Percentiles rank a stretch among this genome's conserved stretches.
Conservation (phyloP, 2,329 filamentous ascomycete species). For the Hypoxylon sp. region DNA sequence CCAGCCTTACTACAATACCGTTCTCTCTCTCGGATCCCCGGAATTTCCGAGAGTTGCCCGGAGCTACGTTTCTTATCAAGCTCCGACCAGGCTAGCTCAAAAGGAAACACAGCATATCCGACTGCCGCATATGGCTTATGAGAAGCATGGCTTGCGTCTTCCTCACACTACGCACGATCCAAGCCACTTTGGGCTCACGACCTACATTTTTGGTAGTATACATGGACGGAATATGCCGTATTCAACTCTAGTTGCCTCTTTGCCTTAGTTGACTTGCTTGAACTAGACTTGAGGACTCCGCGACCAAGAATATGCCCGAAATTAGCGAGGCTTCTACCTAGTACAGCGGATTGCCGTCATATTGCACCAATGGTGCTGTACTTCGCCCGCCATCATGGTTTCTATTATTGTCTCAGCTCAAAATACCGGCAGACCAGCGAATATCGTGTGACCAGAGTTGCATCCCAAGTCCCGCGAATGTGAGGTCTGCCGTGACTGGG, state of each 20-base stretch:
- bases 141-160: constrained; percentile 22
- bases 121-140: constrained; percentile 16
- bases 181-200: constrained; percentile 14
- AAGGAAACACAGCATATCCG: constrained; percentile 16
- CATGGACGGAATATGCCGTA: constrained; percentile 35
- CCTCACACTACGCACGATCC: constrained; percentile 22
- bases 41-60: constrained; percentile 33
- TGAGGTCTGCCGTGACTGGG: constrained; percentile 25
- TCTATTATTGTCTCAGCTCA: constrained; percentile 40
- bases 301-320: constrained; percentile 43
- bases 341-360: constrained; percentile 25
- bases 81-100: constrained; percentile 21
- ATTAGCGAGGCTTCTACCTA: constrained; percentile 28
- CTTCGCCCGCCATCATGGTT: constrained; percentile 17
- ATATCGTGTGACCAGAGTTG: constrained; percentile 35
- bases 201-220: constrained; percentile 26
- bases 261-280: constrained; percentile 5
- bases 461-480: constrained; percentile 35
- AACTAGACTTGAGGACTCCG: constrained; percentile 19
- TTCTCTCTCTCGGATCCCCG: constrained; percentile 28
- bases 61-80: constrained; percentile 31
- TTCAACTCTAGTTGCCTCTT: constrained; percentile 12
- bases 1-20: constrained; percentile 41
- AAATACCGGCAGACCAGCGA: constrained; percentile 15
- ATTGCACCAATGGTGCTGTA: constrained; percentile 15